Evolutionary conservation across 75 land plant genomes (phyloP).

Genomic region (Pinus tabuliformis): DNA sequence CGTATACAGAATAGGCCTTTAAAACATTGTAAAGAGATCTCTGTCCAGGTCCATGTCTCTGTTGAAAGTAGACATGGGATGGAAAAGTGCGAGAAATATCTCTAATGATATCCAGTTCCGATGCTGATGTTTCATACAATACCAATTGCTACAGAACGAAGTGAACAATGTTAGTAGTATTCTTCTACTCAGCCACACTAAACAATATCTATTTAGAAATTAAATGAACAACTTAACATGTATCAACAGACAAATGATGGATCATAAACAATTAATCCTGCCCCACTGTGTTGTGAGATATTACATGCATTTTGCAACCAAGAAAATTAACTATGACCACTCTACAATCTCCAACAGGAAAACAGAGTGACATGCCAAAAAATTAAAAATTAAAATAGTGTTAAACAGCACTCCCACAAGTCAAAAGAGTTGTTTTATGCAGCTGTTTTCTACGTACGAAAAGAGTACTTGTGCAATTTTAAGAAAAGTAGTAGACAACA

Average conservation of each 20-base stretch:
- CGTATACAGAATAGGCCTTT: slow-evolving; percentile 97
- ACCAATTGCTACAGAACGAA: slow-evolving; percentile 87
- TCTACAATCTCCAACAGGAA: neutral
- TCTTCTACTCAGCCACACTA: neutral
- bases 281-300: neutral
- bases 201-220: neutral
- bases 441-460: neutral
- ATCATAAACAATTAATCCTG: neutral
- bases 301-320: neutral
- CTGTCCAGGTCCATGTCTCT: slow-evolving; percentile 99
- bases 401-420: neutral
- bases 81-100: slow-evolving; percentile 99
- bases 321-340: neutral
- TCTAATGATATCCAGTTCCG: slow-evolving; percentile 95
- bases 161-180: slow-evolving; percentile 6
- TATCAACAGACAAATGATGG: neutral
- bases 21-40: slow-evolving; percentile 98
- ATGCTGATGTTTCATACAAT: slow-evolving; percentile 92
- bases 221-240: neutral
- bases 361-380: neutral
- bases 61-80: slow-evolving; percentile 98
- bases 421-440: neutral
- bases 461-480: neutral
- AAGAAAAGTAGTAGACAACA: neutral
- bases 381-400: neutral